Evolutionary conservation across 2,329 filamentous ascomycete species (phyloP).

Genomic region (Diaporthe capsici): DNA sequence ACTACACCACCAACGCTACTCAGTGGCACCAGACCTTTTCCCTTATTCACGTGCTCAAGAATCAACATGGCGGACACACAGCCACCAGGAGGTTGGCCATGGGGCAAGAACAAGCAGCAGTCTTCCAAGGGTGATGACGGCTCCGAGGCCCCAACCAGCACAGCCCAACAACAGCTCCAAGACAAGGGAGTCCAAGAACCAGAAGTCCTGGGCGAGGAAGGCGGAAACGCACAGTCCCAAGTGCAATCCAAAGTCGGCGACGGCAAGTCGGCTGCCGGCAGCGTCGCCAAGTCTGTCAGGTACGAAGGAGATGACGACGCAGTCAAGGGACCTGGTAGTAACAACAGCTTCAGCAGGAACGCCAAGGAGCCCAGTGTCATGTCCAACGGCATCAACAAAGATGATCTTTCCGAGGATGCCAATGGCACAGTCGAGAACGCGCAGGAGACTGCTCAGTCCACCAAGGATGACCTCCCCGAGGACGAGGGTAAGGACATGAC

Average conservation of each 20-base stretch:
- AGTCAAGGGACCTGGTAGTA: slow-evolving; percentile 37
- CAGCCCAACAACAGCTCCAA: slow-evolving; percentile 33
- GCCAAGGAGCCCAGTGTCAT: slow-evolving; percentile 41
- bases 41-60: not conserved
- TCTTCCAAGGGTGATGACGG: slow-evolving; percentile 34
- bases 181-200: slow-evolving; percentile 40
- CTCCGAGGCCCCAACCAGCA: slow-evolving; percentile 39
- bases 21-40: not conserved
- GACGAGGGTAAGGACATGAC: slow-evolving; percentile 44
- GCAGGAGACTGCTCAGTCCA: slow-evolving; percentile 35
- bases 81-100: slow-evolving; percentile 44
- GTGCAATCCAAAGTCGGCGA: slow-evolving; percentile 33
- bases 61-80: slow-evolving; percentile 42
- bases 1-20: slow-evolving; percentile 18
- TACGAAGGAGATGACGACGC: slow-evolving; percentile 40
- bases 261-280: slow-evolving; percentile 36
- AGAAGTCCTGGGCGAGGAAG: slow-evolving; percentile 26
- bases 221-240: slow-evolving; percentile 36
- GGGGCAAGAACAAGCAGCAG: slow-evolving; percentile 43
- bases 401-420: slow-evolving; percentile 32
- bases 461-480: slow-evolving; percentile 39
- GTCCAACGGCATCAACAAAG: slow-evolving; percentile 32
- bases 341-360: slow-evolving; percentile 41
- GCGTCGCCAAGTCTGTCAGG: slow-evolving; percentile 41
- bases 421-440: slow-evolving; percentile 17